Evolutionary conservation across 139 green algal genomes (phyloP).

Genomic region (Volvox africanus): DNA sequence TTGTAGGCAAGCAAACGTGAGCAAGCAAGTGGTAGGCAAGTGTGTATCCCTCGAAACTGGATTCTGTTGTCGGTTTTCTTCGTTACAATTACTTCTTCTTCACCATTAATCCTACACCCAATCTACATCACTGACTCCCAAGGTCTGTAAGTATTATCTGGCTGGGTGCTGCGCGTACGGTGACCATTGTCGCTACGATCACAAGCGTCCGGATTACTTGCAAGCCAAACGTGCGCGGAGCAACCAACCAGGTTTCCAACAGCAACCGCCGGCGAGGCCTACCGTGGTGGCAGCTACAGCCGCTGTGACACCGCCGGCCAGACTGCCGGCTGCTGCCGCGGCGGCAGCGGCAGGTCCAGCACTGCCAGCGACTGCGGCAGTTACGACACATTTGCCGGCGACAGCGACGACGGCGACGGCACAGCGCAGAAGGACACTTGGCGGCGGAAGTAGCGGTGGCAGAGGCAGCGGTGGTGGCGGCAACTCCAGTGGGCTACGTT

Average conservation of each 20-base stretch:
- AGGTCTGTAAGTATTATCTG: conserved; percentile 76
- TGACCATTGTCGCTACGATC: conserved; percentile 67
- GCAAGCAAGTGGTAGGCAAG: too few species aligned
- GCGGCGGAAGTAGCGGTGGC: background rate
- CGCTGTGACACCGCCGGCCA: background rate
- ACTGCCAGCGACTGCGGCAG: background rate
- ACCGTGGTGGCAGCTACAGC: background rate
- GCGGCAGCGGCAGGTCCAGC: background rate
- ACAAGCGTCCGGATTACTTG: conserved; percentile 44
- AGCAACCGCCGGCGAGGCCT: background rate
- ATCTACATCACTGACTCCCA: too few species aligned
- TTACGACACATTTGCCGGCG: background rate
- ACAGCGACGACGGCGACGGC: background rate
- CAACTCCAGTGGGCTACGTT: background rate
- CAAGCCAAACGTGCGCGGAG: background rate
- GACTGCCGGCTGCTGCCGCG: background rate
- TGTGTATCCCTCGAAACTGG: too few species aligned
- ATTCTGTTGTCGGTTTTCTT: too few species aligned
- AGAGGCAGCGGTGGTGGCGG: background rate
- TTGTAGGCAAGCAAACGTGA: too few species aligned
- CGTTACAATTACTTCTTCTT: too few species aligned
- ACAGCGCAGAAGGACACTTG: background rate
- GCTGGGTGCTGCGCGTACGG: conserved; percentile 74
- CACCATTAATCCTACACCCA: too few species aligned
- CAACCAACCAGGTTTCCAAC: background rate